Evolutionary conservation across 768 basidiomycete genomes (phyloP).

Genomic region (Mycena galopus): DNA sequence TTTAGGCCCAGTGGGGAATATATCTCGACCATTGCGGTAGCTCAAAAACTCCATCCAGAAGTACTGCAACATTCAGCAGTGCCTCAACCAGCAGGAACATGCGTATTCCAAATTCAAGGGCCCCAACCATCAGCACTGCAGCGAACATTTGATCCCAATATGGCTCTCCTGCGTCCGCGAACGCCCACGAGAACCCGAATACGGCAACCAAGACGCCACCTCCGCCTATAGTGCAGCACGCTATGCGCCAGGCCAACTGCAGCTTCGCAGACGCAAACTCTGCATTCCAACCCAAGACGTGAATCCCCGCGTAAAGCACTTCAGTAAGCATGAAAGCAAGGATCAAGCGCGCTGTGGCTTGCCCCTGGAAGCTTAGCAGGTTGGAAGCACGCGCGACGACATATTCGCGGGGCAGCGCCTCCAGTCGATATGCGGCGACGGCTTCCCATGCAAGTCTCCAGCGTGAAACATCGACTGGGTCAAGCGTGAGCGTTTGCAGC

Average conservation of each 20-base stretch:
- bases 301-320: background rate
- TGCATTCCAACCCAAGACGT: conserved; percentile 12
- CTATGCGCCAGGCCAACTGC: background rate
- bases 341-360: background rate
- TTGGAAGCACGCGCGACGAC: conserved; percentile 8
- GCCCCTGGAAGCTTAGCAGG: background rate
- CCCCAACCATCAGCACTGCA: background rate
- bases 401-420: background rate
- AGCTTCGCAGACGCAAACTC: background rate
- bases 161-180: too few species aligned
- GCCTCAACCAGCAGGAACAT: too few species aligned
- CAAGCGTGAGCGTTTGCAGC: too few species aligned
- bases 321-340: conserved; percentile 13
- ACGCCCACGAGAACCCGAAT: background rate
- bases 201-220: conserved; percentile 15
- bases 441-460: conserved; percentile 6
- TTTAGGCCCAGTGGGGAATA: too few species aligned
- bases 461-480: background rate
- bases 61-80: too few species aligned
- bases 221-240: background rate
- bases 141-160: conserved; percentile 1
- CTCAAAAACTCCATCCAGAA: too few species aligned
- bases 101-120: too few species aligned
- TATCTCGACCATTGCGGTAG: too few species aligned
- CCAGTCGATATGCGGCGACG: too few species aligned